Evolutionary conservation across 805 yeast species (phyloP), one percentile per base, ranked within the genome.

Genomic region (Lachancea kluyveri): DNA sequence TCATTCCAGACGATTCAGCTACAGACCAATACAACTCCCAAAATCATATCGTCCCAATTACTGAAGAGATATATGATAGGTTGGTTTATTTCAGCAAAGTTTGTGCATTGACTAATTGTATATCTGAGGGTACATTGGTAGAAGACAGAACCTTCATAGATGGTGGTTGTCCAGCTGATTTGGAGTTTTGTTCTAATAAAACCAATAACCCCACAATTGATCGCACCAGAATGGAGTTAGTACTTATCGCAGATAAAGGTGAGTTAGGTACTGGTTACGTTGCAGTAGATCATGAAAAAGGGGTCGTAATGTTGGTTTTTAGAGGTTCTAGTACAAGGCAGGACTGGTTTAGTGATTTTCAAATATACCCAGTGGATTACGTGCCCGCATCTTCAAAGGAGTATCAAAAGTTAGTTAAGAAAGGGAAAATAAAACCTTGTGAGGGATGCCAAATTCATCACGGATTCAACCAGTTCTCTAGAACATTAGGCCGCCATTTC

Each of bases 291-390:
- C 67, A 65, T 38, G 40, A 42, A 3, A 46, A 52, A 13, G 49
- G 63, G 26, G 62, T 67, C 28, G 57, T 81, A 4, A 50, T 69
- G 13, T 51, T 77, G 24, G 71, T 64, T 0, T 77, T 76, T 42
- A 66, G 86, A 56, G 92, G 92, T 4, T 73, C 86, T 0, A 58
- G 75, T 1, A 66, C 78, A 6, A 50, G 64, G 10, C 64, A 67
- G 24, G 92, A 83, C 49, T 77, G 83, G 79, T 34, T 67, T 8
- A 65, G 74, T 19, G 81, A 83, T 54, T 59, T 79, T 28, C 64
- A 66, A 22, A 62, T 70, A 21, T 31, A 60, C 4, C 74, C 74
- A 5, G 62, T 65, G 3, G 46, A 48, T 1, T 79, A 74, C 48
- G 43, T 48, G 10, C 80, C 85, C 0, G 48, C 65, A 21, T 59